A percentile compares a stretch with the other conserved stretches of the same genome.
phyloP scores from a whole-genome alignment of 2,329 filamentous ascomycete genomes.

The Alternaria tenuissima region DNA sequence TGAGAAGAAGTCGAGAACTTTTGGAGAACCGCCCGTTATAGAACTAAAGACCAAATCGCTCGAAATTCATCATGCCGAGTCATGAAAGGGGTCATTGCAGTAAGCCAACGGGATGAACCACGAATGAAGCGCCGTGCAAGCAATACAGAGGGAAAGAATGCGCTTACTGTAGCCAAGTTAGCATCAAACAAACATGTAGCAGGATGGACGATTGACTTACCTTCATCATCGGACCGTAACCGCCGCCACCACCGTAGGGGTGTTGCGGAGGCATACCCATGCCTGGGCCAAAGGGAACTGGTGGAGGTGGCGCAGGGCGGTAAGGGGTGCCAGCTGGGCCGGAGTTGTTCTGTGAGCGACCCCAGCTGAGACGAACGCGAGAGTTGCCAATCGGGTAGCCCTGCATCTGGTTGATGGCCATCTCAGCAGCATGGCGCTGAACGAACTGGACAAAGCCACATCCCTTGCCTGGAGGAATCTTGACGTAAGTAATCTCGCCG shows the following conservation, averaged over 20 bases:
- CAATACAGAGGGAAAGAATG: slow-evolving; percentile 47
- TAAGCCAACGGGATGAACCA: slow-evolving; percentile 47
- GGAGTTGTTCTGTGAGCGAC: slow-evolving; percentile 98
- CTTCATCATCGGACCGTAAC: slow-evolving; percentile 75
- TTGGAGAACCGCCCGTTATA: slow-evolving; percentile 49
- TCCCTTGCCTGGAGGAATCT: slow-evolving; percentile 98
- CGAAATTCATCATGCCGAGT: slow-evolving; percentile 50
- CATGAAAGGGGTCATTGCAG: slow-evolving; percentile 49
- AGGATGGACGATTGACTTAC: slow-evolving; percentile 48
- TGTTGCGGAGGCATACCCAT: slow-evolving; percentile 72
- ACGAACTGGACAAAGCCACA: slow-evolving; percentile 99
- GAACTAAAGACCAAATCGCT: slow-evolving; percentile 47
- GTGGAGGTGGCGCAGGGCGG: slow-evolving; percentile 85
- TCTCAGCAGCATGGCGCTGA: slow-evolving; percentile 97
- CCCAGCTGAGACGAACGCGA: slow-evolving; percentile 96
- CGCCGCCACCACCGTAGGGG: slow-evolving; percentile 61
- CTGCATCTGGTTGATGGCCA: slow-evolving; percentile 99
- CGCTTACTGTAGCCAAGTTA: slow-evolving; percentile 45
- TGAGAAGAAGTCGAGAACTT: slow-evolving; percentile 51
- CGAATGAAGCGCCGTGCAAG: slow-evolving; percentile 46
- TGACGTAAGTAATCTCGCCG: slow-evolving; percentile 99
- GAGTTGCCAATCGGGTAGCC: slow-evolving; percentile 99
- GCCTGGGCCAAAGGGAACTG: slow-evolving; percentile 68
- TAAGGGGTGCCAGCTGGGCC: slow-evolving; percentile 95
- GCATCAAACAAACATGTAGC: slow-evolving; percentile 14